Conservation (phyloP, 257 asterid genomes). For the Solanum etuberosum region DNA sequence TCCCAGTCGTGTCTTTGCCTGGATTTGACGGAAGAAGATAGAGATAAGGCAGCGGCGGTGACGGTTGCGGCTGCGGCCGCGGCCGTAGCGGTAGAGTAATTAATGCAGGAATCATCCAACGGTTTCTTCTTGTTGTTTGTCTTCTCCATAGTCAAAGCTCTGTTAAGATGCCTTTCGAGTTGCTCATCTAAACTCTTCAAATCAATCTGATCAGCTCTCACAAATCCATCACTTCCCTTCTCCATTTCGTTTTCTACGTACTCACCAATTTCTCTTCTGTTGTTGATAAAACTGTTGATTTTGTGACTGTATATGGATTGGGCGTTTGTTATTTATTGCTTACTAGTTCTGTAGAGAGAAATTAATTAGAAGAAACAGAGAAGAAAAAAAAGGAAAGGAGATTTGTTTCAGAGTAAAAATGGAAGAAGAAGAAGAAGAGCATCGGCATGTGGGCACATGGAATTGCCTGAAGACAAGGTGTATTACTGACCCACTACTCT, state of each 20-base stretch:
- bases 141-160: slow-evolving; percentile 59
- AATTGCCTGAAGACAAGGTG: slow-evolving; percentile 52
- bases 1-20: slow-evolving; percentile 19
- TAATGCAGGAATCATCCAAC: slow-evolving; percentile 7
- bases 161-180: slow-evolving; percentile 54
- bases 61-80: background rate
- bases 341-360: background rate
- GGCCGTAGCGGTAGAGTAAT: slow-evolving; percentile 2
- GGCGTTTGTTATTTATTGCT: background rate
- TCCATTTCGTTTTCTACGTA: slow-evolving; percentile 27
- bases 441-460: slow-evolving; percentile 87
- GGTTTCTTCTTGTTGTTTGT: slow-evolving; percentile 25
- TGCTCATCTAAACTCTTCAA: slow-evolving; percentile 84
- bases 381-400: background rate
- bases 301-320: background rate
- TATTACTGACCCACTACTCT: slow-evolving; percentile 20
- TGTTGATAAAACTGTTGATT: background rate
- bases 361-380: no score
- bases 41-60: background rate
- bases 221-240: slow-evolving; percentile 65
- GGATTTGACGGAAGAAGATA: background rate
- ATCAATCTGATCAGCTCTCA: slow-evolving; percentile 91
- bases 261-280: background rate
- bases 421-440: background rate
- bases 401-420: background rate